These are phyloP conservation scores for Alliaria petiolata DNA, from an alignment of 345 rosid species.

Conservation along the genomic window DNA sequence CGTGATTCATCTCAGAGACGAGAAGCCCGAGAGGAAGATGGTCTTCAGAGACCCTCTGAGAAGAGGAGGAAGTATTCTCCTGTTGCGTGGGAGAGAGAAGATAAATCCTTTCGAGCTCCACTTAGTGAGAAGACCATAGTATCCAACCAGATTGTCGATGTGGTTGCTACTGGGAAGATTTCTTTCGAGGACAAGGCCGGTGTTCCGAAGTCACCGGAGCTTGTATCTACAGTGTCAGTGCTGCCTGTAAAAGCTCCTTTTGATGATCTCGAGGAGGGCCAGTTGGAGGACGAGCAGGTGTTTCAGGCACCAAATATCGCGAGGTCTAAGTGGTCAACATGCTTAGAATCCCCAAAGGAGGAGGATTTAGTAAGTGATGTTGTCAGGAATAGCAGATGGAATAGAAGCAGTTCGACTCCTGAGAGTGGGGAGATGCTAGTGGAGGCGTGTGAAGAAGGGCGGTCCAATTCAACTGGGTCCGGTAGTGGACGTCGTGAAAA, in stretches of 20 bases:
- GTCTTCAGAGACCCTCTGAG: constrained; percentile 30
- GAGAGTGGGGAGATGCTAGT: constrained; percentile 44
- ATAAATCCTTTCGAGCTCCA: constrained; percentile 22
- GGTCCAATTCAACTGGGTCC: constrained; percentile 28
- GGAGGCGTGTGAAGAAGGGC: constrained; percentile 33
- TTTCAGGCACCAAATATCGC: constrained; percentile 47
- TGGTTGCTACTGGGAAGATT: constrained; percentile 12
- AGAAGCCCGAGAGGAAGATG: constrained; percentile 40
- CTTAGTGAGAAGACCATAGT: constrained; percentile 5
- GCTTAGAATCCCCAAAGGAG: constrained; percentile 36
- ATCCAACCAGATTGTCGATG: constrained; percentile 19
- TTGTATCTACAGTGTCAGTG: constrained; percentile 2
- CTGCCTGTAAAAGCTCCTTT: constrained; percentile 10
- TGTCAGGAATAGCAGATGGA: constrained; percentile 23
- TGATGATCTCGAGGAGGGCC: constrained; percentile 77
- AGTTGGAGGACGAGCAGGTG: constrained; percentile 32
- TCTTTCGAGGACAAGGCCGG: constrained; percentile 49
- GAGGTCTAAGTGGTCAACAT: constrained; percentile 72
- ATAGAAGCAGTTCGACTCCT: constrained; percentile 28
- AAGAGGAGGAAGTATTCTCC: constrained; percentile 71
- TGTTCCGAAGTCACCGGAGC: constrained; percentile 13
- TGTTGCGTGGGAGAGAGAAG: constrained; percentile 38
- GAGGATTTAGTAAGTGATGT: background rate
- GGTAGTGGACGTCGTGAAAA: constrained; percentile 22
- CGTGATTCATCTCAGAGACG: constrained; percentile 53